These are phyloP conservation scores for Sclerotinia minor DNA, from an alignment of 2,329 filamentous ascomycete species.

Conservation along the genomic window DNA sequence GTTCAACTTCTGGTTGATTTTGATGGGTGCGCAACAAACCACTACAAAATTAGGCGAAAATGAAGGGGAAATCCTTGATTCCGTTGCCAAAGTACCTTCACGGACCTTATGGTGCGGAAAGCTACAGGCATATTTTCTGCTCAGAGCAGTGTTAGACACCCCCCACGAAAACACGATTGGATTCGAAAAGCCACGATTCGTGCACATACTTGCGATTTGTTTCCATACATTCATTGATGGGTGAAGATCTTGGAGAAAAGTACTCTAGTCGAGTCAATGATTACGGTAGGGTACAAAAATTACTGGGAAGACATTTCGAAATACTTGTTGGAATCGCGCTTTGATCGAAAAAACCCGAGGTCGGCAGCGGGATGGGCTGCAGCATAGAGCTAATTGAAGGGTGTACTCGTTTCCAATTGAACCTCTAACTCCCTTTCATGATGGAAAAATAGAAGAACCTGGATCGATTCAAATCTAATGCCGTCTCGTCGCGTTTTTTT, in stretches of 20 bases:
- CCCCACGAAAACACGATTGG: background rate
- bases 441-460: background rate
- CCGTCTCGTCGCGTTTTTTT: conserved; percentile 1
- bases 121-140: background rate
- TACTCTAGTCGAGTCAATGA: conserved; percentile 7
- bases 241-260: background rate
- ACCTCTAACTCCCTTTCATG: background rate
- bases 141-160: background rate
- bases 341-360: conserved; percentile 11
- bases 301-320: background rate
- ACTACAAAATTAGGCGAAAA: conserved; percentile 6
- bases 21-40: conserved; percentile 11
- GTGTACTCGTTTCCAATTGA: background rate
- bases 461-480: background rate
- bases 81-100: background rate
- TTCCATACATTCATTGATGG: background rate
- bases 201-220: background rate
- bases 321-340: background rate
- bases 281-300: background rate
- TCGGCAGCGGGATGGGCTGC: conserved; percentile 18
- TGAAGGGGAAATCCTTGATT: conserved; percentile 19
- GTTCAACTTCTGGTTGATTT: background rate
- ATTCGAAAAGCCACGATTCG: background rate
- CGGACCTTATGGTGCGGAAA: background rate
- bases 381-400: conserved; percentile 8